Evolutionary conservation across 2,329 filamentous ascomycete species (phyloP), one percentile per base, ranked within the genome.

Genomic region (Aspergillus sclerotialis): DNA sequence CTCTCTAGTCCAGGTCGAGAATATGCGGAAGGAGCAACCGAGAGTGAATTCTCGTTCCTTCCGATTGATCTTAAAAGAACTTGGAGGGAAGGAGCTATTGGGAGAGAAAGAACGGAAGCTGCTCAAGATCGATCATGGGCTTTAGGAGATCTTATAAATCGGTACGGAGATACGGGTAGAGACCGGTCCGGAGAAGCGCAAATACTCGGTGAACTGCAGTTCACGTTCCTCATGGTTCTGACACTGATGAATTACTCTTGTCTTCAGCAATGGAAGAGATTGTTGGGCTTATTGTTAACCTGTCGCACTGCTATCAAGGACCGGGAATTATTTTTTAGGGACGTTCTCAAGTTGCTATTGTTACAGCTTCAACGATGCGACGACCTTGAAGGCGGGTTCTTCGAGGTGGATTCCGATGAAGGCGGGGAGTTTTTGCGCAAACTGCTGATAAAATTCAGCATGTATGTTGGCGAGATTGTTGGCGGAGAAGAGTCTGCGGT

Each of bases 201-300:
- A 27, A 33, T 72, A 2, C 52, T 81, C 10, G 78, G 75, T 11
- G 78, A 81, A 47, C 48, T 81, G 35, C 75, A 81, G 44, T 77
- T 80, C 47, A 68, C 68, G 19, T 81, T 81, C 45, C 55, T 80
- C 7, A 79, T 77, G 72, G 65, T 77, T 2, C 49, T 81, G 38
- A 78, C 75, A 4, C 61, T 81, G 42, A 78, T 78, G 62, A 82
- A 81, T 50, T 79, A 74, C 50, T 79, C 76, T 2, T 80, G 77
- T 47, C 58, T 80, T 3, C 75, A 80, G 51, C 77, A 81, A 50
- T 82, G 78, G 78, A 79, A 76, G 49, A 60, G 78, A 24, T 44
- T 81, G 8, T 56, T 81, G 7, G 59, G 60, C 1, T 55, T 82
- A 15, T 58, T 79, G 6, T 60, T 81, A 32, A 80, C 76, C 0